Percentiles rank a stretch among this genome's conserved stretches.
Conservation (phyloP, 768 basidiomycete genomes). For the Collybiopsis luxurians region DNA sequence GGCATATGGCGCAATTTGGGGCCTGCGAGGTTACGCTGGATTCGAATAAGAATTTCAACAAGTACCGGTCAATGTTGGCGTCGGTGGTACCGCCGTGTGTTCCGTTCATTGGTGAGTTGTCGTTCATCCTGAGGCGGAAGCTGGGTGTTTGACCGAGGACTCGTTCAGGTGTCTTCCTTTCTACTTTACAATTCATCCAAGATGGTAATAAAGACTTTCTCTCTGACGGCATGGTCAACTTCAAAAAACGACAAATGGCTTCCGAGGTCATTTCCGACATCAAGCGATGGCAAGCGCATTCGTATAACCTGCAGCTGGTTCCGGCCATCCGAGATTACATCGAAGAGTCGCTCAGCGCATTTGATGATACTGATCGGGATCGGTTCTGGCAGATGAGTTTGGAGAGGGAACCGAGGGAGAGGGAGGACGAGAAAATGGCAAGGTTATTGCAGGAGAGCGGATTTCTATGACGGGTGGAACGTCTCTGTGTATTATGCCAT, state of each 20-base stretch:
- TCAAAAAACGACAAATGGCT: slow-evolving; percentile 91
- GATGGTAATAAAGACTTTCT: slow-evolving; percentile 91
- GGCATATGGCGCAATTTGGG: slow-evolving; percentile 69
- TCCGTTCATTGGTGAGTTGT: slow-evolving; percentile 83
- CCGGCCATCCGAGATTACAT: slow-evolving; percentile 70
- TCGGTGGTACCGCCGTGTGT: slow-evolving; percentile 90
- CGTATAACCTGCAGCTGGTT: slow-evolving; percentile 81
- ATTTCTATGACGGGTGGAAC: slow-evolving; percentile 49
- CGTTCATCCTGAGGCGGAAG: not conserved
- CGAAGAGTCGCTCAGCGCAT: slow-evolving; percentile 72
- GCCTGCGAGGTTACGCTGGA: slow-evolving; percentile 89
- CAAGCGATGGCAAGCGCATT: slow-evolving; percentile 90
- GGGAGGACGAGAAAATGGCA: slow-evolving; percentile 97
- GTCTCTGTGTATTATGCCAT: no score
- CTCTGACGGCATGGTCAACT: slow-evolving; percentile 82
- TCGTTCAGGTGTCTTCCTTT: slow-evolving; percentile 84
- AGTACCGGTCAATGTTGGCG: slow-evolving; percentile 83
- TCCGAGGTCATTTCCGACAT: slow-evolving; percentile 98
- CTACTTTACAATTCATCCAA: slow-evolving; percentile 96
- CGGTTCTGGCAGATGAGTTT: slow-evolving; percentile 85
- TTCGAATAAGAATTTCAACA: slow-evolving; percentile 91
- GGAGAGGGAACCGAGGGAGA: slow-evolving; percentile 88
- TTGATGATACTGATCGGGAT: slow-evolving; percentile 61
- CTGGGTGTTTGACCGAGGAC: not conserved
- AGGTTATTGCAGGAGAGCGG: slow-evolving; percentile 85